phyloP scores from a whole-genome alignment of 306 rosid species.

The Hylodesmum podocarpum region DNA sequence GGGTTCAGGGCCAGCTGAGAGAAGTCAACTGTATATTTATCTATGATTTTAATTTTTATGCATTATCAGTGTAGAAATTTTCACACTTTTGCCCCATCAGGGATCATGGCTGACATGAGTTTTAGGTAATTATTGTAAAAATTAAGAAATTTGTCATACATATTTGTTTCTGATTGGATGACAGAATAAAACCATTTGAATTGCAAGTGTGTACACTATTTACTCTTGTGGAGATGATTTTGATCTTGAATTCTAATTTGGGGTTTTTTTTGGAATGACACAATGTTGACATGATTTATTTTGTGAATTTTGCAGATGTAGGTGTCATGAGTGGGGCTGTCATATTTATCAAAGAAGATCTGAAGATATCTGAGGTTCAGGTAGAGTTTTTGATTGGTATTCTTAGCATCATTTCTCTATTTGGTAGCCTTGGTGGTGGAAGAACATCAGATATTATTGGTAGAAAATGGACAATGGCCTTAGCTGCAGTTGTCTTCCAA shows the following conservation, averaged over 20 bases:
- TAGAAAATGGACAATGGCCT: constrained; percentile 95
- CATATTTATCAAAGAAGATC: constrained; percentile 83
- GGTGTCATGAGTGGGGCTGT: constrained; percentile 99
- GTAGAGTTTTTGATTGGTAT: constrained; percentile 83
- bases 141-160: neutral
- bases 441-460: constrained; percentile 84
- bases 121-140: neutral
- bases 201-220: neutral
- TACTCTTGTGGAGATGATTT: neutral
- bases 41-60: neutral
- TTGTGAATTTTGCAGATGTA: constrained; percentile 64
- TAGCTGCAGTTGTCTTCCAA: constrained; percentile 82
- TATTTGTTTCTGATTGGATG: neutral
- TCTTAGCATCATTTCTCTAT: constrained; percentile 76
- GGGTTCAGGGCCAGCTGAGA: neutral
- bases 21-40: neutral
- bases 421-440: constrained; percentile 92
- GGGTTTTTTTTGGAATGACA: neutral
- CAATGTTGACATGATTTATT: constrained; percentile 11
- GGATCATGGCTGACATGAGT: neutral
- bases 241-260: neutral
- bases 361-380: constrained; percentile 77
- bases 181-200: no score
- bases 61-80: neutral
- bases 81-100: neutral